Conservation (phyloP, 2,329 filamentous ascomycete genomes). For the Xylariomycetidae sp. region DNA sequence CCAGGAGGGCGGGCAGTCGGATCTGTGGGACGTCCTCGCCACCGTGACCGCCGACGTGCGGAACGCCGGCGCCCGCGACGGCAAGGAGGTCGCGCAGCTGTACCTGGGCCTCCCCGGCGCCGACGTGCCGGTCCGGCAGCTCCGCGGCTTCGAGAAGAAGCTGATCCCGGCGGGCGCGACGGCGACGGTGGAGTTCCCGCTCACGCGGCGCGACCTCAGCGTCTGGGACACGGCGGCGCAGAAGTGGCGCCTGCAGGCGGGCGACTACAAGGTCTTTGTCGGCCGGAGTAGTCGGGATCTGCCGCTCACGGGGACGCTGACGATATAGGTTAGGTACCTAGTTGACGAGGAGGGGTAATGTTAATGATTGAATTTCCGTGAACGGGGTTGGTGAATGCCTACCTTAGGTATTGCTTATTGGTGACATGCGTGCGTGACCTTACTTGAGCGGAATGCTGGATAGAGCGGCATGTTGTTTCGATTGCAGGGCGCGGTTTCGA, state of each 20-base stretch:
- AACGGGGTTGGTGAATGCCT: no score
- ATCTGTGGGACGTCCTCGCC: constrained; percentile 39
- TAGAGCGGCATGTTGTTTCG: no score
- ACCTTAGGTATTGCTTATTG: no score
- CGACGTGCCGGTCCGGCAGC: constrained; percentile 42
- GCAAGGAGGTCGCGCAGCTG: constrained; percentile 39
- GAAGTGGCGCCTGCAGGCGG: constrained; percentile 44
- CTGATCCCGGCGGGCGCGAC: constrained; percentile 37
- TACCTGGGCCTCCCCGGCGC: constrained; percentile 35
- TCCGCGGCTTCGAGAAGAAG: constrained; percentile 58
- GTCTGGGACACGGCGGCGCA: constrained; percentile 54
- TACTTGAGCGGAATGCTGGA: no score
- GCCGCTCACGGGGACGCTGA: constrained; percentile 6
- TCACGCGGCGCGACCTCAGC: constrained; percentile 57
- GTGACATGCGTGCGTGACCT: no score
- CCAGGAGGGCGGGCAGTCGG: constrained; percentile 33
- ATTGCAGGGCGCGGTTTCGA: no score
- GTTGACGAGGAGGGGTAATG: no score
- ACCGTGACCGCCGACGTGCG: constrained; percentile 28
- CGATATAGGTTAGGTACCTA: neutral
- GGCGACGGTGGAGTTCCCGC: constrained; percentile 38
- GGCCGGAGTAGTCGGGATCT: constrained; percentile 25
- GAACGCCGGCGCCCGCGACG: constrained; percentile 34
- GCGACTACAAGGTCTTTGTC: constrained; percentile 24
- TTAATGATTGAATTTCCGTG: no score